Conservation (phyloP, 106 monocot genomes). For the Allium sativum region DNA sequence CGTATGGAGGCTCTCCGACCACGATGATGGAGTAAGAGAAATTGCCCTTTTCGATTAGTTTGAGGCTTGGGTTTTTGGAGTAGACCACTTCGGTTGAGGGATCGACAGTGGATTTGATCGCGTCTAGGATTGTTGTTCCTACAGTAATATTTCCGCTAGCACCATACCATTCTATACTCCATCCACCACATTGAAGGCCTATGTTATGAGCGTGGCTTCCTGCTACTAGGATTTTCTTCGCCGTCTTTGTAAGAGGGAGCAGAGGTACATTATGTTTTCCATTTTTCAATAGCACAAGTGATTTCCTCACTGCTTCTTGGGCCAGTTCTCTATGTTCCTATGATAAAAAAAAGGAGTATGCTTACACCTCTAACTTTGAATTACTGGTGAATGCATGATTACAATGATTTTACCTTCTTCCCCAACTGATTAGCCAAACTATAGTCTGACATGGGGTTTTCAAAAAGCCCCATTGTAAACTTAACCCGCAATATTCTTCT, state of each 20-base stretch:
- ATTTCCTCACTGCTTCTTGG: slow-evolving; percentile 52
- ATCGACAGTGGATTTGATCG: slow-evolving; percentile 44
- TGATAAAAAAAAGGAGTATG: background rate
- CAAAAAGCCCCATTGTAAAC: slow-evolving; percentile 27
- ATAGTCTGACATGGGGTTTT: slow-evolving; percentile 18
- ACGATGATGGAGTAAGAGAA: slow-evolving; percentile 54
- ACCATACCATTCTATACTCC: slow-evolving; percentile 65
- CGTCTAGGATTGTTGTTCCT: slow-evolving; percentile 63
- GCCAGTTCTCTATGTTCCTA: slow-evolving; percentile 51
- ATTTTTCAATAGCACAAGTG: slow-evolving; percentile 56
- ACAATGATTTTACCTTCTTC: slow-evolving; percentile 13
- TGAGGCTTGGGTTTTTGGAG: slow-evolving; percentile 30
- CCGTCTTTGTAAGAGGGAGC: slow-evolving; percentile 41
- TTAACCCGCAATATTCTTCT: slow-evolving; percentile 24
- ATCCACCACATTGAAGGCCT: slow-evolving; percentile 55
- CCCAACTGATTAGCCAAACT: slow-evolving; percentile 18
- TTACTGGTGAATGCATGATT: too few relatives aligned
- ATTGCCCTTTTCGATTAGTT: slow-evolving; percentile 12
- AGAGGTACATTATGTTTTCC: slow-evolving; percentile 27
- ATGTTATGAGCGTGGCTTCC: slow-evolving; percentile 51
- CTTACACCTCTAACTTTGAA: too few relatives aligned
- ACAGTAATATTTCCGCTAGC: slow-evolving; percentile 25
- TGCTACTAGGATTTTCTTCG: slow-evolving; percentile 30
- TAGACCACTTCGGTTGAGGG: slow-evolving; percentile 41
- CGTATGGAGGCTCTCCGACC: slow-evolving; percentile 47